Conservation (phyloP, 2,329 filamentous ascomycete genomes). For the Magnaporthiopsis incrustans region DNA sequence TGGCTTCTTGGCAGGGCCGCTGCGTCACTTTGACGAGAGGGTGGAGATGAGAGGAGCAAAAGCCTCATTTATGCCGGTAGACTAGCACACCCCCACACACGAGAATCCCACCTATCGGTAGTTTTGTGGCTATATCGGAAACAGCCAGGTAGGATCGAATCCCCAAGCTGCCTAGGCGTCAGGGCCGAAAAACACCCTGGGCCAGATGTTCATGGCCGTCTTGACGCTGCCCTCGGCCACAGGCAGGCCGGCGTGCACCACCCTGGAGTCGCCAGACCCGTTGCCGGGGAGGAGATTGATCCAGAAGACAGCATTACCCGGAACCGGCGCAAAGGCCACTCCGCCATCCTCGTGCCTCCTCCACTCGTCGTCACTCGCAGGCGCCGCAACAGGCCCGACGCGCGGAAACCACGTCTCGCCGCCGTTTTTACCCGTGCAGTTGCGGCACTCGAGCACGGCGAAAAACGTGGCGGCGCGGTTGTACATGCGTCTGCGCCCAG, state of each 20-base stretch:
- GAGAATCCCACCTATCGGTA: not conserved
- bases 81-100: too few relatives aligned
- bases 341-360: slow-evolving; percentile 27
- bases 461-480: slow-evolving; percentile 31
- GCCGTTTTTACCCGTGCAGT: slow-evolving; percentile 13
- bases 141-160: too few relatives aligned
- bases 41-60: too few relatives aligned
- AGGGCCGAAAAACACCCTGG: slow-evolving; percentile 18
- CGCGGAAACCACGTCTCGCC: slow-evolving; percentile 33
- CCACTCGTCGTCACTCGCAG: slow-evolving; percentile 16
- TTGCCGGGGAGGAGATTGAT: slow-evolving; percentile 29
- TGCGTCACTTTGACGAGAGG: too few relatives aligned
- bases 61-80: too few relatives aligned
- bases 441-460: slow-evolving; percentile 23
- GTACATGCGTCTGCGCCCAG: slow-evolving; percentile 17
- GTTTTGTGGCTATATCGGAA: not conserved
- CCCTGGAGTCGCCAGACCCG: slow-evolving; percentile 27
- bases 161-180: slow-evolving; percentile 12
- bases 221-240: slow-evolving; percentile 30
- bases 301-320: slow-evolving; percentile 34
- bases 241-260: slow-evolving; percentile 26
- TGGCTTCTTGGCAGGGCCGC: too few relatives aligned
- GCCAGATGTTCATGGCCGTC: slow-evolving; percentile 37
- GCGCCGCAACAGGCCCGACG: slow-evolving; percentile 13
- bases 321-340: slow-evolving; percentile 27